phyloP scores from a whole-genome alignment of 2,329 filamentous ascomycete genomes.

The Exserohilum rostratum region DNA sequence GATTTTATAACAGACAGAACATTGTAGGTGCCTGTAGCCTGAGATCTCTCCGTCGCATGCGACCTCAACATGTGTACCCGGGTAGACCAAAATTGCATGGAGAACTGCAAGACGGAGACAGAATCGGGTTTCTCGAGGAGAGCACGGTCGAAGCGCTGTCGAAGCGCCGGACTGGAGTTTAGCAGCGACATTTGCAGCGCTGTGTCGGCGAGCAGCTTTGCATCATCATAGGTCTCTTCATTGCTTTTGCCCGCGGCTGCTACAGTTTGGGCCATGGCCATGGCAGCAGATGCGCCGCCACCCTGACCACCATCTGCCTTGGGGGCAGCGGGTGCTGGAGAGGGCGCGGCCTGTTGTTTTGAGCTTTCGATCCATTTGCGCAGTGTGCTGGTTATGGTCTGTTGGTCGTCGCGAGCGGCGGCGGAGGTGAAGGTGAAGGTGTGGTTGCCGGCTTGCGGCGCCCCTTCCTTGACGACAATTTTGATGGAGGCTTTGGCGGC shows the following conservation, averaged over 20 bases:
- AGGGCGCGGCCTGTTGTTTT: conserved; percentile 58
- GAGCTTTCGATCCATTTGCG: conserved; percentile 75
- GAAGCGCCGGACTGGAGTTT: conserved; percentile 75
- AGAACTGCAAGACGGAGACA: conserved; percentile 80
- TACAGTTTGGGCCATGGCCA: conserved; percentile 78
- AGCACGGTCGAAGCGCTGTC: conserved; percentile 86
- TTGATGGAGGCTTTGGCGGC: conserved; percentile 92
- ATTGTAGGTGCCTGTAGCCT: conserved; percentile 90
- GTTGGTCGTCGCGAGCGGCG: conserved; percentile 81
- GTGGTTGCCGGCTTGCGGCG: conserved; percentile 70
- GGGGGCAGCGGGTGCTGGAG: conserved; percentile 39
- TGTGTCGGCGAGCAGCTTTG: conserved; percentile 75
- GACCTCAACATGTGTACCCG: conserved; percentile 84
- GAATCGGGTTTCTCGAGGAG: conserved; percentile 82
- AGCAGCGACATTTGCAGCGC: conserved; percentile 87
- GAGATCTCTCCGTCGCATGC: conserved; percentile 85
- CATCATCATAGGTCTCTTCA: conserved; percentile 79
- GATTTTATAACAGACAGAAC: conserved; percentile 90
- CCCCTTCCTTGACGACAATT: conserved; percentile 75
- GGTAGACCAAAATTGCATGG: conserved; percentile 92
- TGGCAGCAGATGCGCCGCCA: conserved; percentile 64
- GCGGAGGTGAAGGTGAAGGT: conserved; percentile 88
- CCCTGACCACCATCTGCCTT: conserved; percentile 26
- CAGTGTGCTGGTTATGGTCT: conserved; percentile 80
- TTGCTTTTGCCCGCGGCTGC: conserved; percentile 50